Conservation (phyloP, 768 basidiomycete species). For the Phanerochaete carnosa region DNA sequence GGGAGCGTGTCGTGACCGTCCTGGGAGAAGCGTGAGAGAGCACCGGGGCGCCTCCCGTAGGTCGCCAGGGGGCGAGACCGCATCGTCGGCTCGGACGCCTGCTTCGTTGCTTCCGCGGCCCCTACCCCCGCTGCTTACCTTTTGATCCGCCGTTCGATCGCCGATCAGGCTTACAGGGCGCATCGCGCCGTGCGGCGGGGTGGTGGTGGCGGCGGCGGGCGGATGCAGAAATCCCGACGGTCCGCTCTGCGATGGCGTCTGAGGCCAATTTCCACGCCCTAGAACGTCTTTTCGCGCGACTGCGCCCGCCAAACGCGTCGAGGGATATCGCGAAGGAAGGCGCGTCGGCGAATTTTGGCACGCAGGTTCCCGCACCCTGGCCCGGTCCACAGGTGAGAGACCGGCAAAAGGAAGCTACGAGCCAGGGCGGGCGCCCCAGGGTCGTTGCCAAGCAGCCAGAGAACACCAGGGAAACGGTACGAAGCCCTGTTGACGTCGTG, state of each 20-base stretch:
- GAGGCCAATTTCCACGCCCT: no score
- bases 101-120: slow-evolving; percentile 1
- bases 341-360: no score
- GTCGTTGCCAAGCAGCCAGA: not conserved
- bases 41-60: not conserved
- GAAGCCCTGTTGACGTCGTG: not conserved
- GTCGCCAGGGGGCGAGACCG: not conserved
- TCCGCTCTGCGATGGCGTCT: not conserved
- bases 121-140: not conserved
- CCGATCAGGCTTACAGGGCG: slow-evolving; percentile 1
- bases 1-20: not conserved
- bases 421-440: not conserved
- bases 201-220: not conserved
- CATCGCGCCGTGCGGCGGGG: slow-evolving; percentile 2
- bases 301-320: not conserved
- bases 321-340: no score
- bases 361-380: no score
- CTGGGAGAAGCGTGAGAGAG: not conserved
- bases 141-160: not conserved
- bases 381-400: no score
- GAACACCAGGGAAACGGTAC: not conserved
- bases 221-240: not conserved
- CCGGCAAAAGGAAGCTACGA: no score
- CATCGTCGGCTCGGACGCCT: no score
- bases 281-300: no score